A percentile compares a stretch with the other conserved stretches of the same genome.
Evolutionary conservation across 768 basidiomycete species (phyloP).

Genomic region (Suillus sp.): DNA sequence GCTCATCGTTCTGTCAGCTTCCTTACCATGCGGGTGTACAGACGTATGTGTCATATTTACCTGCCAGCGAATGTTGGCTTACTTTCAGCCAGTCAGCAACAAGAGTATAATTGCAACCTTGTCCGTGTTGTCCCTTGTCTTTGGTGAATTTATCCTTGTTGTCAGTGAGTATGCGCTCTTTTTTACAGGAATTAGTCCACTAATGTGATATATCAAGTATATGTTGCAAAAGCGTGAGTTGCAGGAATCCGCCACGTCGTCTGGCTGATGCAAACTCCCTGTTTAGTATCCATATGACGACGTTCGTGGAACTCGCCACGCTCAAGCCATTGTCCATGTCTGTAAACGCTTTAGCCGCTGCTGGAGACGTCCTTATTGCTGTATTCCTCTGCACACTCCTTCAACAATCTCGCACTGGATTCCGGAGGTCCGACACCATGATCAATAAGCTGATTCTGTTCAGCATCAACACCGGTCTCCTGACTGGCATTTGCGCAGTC

Average conservation of each 20-base stretch:
- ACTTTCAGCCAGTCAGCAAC: constrained; percentile 47
- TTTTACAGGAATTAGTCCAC: background rate
- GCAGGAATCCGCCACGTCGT: background rate
- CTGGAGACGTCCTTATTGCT: constrained; percentile 53
- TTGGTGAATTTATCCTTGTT: constrained; percentile 38
- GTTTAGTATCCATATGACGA: constrained; percentile 39
- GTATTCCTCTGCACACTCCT: constrained; percentile 47
- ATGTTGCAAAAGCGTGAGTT: constrained; percentile 38
- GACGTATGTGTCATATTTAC: constrained; percentile 37
- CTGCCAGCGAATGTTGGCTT: background rate
- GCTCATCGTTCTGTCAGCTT: constrained; percentile 37
- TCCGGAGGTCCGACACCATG: constrained; percentile 54
- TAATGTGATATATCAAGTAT: constrained; percentile 33
- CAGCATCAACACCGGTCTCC: constrained; percentile 45
- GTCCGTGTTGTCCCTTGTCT: constrained; percentile 37
- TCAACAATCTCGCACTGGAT: constrained; percentile 52
- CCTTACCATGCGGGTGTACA: constrained; percentile 51
- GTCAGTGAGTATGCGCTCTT: constrained; percentile 17
- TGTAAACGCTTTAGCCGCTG: constrained; percentile 52
- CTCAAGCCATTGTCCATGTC: constrained; percentile 55
- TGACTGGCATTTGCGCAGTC: constrained; percentile 52
- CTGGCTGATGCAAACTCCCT: constrained; percentile 16
- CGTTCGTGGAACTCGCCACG: constrained; percentile 44
- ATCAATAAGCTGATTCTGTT: constrained; percentile 58
- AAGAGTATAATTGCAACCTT: constrained; percentile 40